phyloP scores from a whole-genome alignment of 306 rosid species.

The Delonix regia region DNA sequence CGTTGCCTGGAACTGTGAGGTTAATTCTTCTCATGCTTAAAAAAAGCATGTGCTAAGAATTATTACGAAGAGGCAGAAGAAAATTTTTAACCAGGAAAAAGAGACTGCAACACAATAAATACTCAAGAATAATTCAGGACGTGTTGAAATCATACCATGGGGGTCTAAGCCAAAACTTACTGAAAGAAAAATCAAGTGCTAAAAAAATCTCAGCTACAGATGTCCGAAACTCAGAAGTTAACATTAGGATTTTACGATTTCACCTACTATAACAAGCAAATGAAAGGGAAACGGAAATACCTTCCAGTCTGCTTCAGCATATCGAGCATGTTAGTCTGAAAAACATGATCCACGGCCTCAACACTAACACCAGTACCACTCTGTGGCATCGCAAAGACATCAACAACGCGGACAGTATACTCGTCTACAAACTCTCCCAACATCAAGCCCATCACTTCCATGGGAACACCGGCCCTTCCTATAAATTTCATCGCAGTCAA shows the following conservation, averaged over 20 bases:
- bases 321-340: conserved; percentile 88
- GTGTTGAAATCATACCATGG: neutral
- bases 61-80: neutral
- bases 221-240: neutral
- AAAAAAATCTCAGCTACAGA: neutral
- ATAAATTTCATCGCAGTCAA: conserved; percentile 12
- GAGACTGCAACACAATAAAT: neutral
- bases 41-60: neutral
- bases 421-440: conserved; percentile 91
- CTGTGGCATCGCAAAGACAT: conserved; percentile 98
- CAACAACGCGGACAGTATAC: conserved; percentile 89
- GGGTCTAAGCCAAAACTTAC: neutral
- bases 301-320: conserved; percentile 82
- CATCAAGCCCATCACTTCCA: conserved; percentile 99
- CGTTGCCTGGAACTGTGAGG: neutral
- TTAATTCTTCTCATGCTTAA: neutral
- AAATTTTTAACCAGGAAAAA: neutral
- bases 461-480: conserved; percentile 98
- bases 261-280: neutral
- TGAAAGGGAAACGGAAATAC: conserved; percentile 35
- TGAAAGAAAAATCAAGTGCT: neutral
- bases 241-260: neutral
- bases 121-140: neutral
- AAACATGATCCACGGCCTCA: conserved; percentile 96
- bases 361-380: conserved; percentile 97